phyloP scores from a whole-genome alignment of 371 early-diverging fungal genomes.

The Mucor circinelloides region DNA sequence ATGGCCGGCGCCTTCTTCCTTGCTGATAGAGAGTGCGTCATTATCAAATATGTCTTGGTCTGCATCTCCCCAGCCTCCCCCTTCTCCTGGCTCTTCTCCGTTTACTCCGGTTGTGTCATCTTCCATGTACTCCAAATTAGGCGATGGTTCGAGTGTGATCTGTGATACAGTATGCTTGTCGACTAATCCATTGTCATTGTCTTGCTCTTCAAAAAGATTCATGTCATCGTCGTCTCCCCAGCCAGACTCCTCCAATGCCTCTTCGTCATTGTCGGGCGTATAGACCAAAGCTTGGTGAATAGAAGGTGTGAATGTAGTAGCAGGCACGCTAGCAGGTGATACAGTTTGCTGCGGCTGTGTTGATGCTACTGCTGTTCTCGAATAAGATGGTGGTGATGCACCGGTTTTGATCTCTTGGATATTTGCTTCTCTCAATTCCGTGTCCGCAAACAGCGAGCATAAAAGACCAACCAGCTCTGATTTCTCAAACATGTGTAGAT shows the following conservation, averaged over 20 bases:
- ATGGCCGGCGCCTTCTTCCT: not conserved
- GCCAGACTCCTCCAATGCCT: not conserved
- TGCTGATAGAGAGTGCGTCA: not conserved
- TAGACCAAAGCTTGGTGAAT: slow-evolving; percentile 8
- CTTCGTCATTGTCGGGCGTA: slow-evolving; percentile 11
- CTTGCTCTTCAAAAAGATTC: slow-evolving; percentile 11
- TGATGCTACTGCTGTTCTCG: not conserved
- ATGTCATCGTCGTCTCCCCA: slow-evolving; percentile 22
- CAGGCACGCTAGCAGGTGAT: not conserved
- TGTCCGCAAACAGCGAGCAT: slow-evolving; percentile 74
- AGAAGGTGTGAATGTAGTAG: not conserved
- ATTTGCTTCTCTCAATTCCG: slow-evolving; percentile 61
- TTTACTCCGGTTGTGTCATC: not conserved
- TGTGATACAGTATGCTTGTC: not conserved
- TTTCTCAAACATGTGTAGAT: slow-evolving; percentile 59
- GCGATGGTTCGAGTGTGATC: not conserved
- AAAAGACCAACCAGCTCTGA: slow-evolving; percentile 60
- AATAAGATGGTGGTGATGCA: not conserved
- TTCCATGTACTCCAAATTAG: slow-evolving; percentile 1
- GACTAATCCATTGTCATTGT: not conserved
- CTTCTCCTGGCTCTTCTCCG: not conserved
- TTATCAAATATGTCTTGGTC: slow-evolving; percentile 21
- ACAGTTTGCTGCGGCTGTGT: not conserved
- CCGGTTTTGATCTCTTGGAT: slow-evolving; percentile 62
- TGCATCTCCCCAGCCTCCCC: slow-evolving; percentile 24